These are phyloP conservation scores for Geranium incanum DNA, from an alignment of 441 rosid genomes.

Conservation along the genomic window DNA sequence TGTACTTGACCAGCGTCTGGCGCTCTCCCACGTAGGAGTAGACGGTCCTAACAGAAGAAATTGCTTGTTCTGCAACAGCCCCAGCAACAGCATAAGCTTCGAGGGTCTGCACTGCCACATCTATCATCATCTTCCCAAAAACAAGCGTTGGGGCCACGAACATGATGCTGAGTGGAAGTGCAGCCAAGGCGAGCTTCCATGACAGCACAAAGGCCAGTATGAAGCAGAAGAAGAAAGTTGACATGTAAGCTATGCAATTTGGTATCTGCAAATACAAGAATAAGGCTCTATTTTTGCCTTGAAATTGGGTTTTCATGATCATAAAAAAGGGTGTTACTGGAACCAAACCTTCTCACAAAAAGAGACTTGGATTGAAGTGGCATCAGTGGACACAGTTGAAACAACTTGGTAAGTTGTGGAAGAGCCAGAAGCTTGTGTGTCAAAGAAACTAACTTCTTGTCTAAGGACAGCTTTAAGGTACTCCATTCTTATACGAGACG, in stretches of 20 bases:
- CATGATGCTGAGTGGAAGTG: slow-evolving; percentile 48
- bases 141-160: slow-evolving; percentile 52
- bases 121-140: slow-evolving; percentile 66
- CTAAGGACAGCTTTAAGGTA: slow-evolving; percentile 61
- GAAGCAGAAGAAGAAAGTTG: slow-evolving; percentile 54
- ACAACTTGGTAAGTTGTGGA: slow-evolving; percentile 62
- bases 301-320: neutral
- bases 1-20: slow-evolving; percentile 40
- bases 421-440: slow-evolving; percentile 53
- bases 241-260: slow-evolving; percentile 40
- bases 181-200: slow-evolving; percentile 54
- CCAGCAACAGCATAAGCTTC: slow-evolving; percentile 58
- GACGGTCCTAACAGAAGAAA: slow-evolving; percentile 59
- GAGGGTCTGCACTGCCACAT: slow-evolving; percentile 46
- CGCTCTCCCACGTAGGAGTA: slow-evolving; percentile 57
- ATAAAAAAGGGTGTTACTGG: neutral
- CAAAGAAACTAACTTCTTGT: slow-evolving; percentile 64
- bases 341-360: slow-evolving; percentile 50
- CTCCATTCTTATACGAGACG: slow-evolving; percentile 49
- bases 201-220: slow-evolving; percentile 43
- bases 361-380: slow-evolving; percentile 63
- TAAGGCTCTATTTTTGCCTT: neutral
- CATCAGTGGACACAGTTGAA: slow-evolving; percentile 54
- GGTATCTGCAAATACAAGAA: slow-evolving; percentile 42
- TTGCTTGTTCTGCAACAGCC: slow-evolving; percentile 61